Conservation (phyloP, 1,284 basidiomycete species). For the Leccinum cinnamomeum region DNA sequence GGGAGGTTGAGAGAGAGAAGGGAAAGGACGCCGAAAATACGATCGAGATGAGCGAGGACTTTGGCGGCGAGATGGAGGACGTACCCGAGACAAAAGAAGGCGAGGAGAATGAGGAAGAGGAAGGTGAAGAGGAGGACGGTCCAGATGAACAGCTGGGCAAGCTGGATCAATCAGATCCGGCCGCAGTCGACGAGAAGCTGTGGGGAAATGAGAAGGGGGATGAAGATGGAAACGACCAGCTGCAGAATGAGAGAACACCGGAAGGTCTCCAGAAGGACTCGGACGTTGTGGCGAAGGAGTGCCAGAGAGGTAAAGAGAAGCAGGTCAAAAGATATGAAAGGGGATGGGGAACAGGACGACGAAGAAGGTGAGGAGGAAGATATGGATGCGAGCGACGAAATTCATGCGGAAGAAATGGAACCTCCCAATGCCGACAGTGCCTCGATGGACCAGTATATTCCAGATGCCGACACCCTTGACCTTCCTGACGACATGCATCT, state of each 20-base stretch:
- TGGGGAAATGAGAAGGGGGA: constrained; percentile 83
- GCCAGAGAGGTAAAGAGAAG: constrained; percentile 35
- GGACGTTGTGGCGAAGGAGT: constrained; percentile 72
- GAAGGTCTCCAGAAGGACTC: constrained; percentile 49
- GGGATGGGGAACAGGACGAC: constrained; percentile 21
- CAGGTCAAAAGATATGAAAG: constrained; percentile 38
- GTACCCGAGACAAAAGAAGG: constrained; percentile 60
- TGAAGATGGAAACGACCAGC: constrained; percentile 54
- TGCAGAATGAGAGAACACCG: constrained; percentile 53
- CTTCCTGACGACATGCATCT: constrained; percentile 83
- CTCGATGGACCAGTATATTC: constrained; percentile 70
- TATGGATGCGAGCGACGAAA: constrained; percentile 24
- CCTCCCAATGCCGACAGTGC: constrained; percentile 54
- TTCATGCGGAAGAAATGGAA: constrained; percentile 30
- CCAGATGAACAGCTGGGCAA: constrained; percentile 86
- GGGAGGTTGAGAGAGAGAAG: constrained; percentile 49
- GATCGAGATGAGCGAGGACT: constrained; percentile 75
- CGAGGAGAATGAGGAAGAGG: constrained; percentile 49
- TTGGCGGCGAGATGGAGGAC: constrained; percentile 84
- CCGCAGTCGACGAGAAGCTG: constrained; percentile 92
- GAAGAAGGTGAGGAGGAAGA: too few relatives aligned
- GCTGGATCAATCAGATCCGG: constrained; percentile 82
- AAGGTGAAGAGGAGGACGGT: constrained; percentile 56
- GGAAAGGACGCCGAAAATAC: constrained; percentile 66
- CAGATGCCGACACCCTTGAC: constrained; percentile 78